Percentiles rank a stretch among this genome's conserved stretches.
phyloP scores from a whole-genome alignment of 2,329 filamentous ascomycete genomes.

The Trichophyton simii region DNA sequence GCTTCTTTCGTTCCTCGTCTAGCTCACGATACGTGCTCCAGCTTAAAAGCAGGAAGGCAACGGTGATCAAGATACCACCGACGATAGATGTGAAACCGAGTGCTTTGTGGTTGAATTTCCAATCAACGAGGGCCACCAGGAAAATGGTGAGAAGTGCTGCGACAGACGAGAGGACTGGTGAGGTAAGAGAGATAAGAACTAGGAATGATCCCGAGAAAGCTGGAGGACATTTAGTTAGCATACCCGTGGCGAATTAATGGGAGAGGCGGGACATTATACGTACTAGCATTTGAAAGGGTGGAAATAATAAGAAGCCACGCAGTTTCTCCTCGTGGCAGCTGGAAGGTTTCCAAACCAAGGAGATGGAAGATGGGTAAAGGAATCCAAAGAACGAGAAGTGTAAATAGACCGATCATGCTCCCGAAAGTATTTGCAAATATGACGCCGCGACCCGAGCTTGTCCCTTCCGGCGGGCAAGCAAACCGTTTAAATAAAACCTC shows the following conservation, averaged over 20 bases:
- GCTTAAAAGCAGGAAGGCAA: slow-evolving; percentile 73
- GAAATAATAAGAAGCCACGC: slow-evolving; percentile 69
- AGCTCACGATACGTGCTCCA: slow-evolving; percentile 93
- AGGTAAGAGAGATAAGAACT: slow-evolving; percentile 83
- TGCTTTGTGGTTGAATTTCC: slow-evolving; percentile 66
- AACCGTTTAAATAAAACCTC: slow-evolving; percentile 92
- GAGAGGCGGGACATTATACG: slow-evolving; percentile 20
- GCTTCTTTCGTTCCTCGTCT: slow-evolving; percentile 63
- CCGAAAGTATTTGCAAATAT: slow-evolving; percentile 92
- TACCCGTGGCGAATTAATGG: not conserved
- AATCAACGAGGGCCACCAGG: slow-evolving; percentile 84
- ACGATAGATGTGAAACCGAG: slow-evolving; percentile 61
- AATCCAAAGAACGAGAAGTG: slow-evolving; percentile 77
- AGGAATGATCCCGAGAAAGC: slow-evolving; percentile 86
- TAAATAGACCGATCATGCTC: slow-evolving; percentile 75
- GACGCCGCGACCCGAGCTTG: slow-evolving; percentile 73
- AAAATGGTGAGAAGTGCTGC: slow-evolving; percentile 93
- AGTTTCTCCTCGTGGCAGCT: slow-evolving; percentile 62
- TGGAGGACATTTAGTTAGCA: slow-evolving; percentile 1
- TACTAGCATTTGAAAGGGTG: slow-evolving; percentile 71
- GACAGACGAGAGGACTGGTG: slow-evolving; percentile 81
- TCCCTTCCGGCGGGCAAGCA: slow-evolving; percentile 85
- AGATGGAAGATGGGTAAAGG: slow-evolving; percentile 75
- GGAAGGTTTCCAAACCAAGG: slow-evolving; percentile 68
- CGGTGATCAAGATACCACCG: slow-evolving; percentile 78